Conservation (phyloP, 345 rosid genomes). For the Populus alba region DNA sequence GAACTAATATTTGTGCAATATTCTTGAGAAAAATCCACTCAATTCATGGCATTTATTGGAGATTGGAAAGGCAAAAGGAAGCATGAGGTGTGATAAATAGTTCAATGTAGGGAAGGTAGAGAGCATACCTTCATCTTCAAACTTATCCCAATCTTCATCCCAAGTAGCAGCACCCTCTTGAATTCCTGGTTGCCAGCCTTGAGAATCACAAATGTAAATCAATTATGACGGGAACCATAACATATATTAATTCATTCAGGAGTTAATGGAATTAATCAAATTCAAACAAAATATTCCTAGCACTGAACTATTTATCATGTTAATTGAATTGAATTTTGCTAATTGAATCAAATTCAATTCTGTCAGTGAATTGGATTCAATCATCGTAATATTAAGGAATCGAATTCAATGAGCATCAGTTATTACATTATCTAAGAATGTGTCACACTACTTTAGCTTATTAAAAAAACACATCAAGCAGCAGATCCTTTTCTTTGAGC, state of each 20-base stretch:
- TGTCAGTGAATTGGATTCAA: background rate
- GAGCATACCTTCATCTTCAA: slow-evolving; percentile 83
- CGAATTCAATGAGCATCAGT: background rate
- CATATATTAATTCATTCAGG: slow-evolving; percentile 2
- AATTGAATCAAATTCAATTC: background rate
- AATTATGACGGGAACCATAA: background rate
- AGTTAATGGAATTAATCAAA: background rate
- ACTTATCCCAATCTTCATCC: slow-evolving; percentile 99
- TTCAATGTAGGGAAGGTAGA: background rate
- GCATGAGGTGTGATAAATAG: background rate
- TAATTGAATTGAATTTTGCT: background rate
- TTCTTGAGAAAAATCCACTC: background rate
- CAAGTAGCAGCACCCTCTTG: slow-evolving; percentile 80
- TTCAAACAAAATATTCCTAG: background rate
- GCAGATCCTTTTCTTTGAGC: background rate
- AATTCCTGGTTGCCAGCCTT: slow-evolving; percentile 99
- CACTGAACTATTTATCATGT: background rate
- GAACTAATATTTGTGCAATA: slow-evolving; percentile 4
- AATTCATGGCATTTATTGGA: slow-evolving; percentile 3
- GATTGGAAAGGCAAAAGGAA: slow-evolving; percentile 3
- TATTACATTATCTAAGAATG: background rate
- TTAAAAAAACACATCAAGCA: background rate
- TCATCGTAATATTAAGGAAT: background rate
- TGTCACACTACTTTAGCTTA: background rate
- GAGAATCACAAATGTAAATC: slow-evolving; percentile 1